phyloP scores from a whole-genome alignment of 495 filamentous ascomycete species.

The Tuber umbilicatum region DNA sequence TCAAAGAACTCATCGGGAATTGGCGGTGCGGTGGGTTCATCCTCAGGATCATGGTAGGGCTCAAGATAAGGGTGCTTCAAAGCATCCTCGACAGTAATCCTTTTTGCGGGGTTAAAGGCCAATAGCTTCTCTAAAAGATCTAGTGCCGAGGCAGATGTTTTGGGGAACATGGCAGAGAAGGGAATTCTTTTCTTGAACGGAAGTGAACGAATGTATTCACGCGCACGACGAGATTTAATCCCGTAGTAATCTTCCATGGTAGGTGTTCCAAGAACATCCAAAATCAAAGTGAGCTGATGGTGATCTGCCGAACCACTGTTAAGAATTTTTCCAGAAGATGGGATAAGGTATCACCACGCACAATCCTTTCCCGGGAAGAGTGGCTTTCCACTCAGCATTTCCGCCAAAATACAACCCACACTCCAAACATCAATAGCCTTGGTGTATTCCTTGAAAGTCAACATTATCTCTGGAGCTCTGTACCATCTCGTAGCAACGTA shows the following conservation, averaged over 20 bases:
- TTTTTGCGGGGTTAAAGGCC: constrained; percentile 97
- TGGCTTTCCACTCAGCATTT: constrained; percentile 98
- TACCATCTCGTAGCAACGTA: constrained; percentile 99
- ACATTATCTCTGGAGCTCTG: constrained; percentile 98
- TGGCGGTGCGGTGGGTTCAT: constrained; percentile 91
- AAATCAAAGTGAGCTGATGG: constrained; percentile 94
- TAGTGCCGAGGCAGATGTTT: constrained; percentile 86
- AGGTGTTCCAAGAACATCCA: constrained; percentile 95
- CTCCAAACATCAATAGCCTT: constrained; percentile 99
- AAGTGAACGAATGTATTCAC: constrained; percentile 97
- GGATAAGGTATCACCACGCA: constrained; percentile 52
- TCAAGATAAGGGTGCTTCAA: constrained; percentile 96
- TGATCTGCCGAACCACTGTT: constrained; percentile 57
- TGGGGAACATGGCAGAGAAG: constrained; percentile 94
- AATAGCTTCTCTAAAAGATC: constrained; percentile 92
- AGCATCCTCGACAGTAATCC: constrained; percentile 95
- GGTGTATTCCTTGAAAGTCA: constrained; percentile 99
- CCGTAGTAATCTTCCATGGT: constrained; percentile 99
- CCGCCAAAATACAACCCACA: constrained; percentile 97
- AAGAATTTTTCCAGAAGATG: constrained; percentile 12
- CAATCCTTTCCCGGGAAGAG: constrained; percentile 98
- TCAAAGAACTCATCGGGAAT: constrained; percentile 99
- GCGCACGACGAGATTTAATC: constrained; percentile 95
- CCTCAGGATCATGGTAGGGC: constrained; percentile 97
- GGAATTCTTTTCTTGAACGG: constrained; percentile 99